Evolutionary conservation across 768 basidiomycete genomes (phyloP), one percentile per base, ranked within the genome.

Genomic region (Boletus patriciae): DNA sequence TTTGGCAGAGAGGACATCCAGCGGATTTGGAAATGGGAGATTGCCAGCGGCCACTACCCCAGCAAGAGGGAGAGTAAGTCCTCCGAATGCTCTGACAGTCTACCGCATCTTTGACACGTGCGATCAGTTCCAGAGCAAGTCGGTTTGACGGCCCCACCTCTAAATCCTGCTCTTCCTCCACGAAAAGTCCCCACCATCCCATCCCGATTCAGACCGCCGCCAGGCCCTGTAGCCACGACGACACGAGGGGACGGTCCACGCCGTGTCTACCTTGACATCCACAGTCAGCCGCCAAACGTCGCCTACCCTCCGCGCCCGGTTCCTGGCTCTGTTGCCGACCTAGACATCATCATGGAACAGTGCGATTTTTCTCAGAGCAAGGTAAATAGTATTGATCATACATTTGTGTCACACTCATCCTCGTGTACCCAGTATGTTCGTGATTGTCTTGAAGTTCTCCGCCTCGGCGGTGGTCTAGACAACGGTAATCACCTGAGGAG

Each of bases 21-120:
- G 66, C 80, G 87, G 54, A 91, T 99, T 72, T 98, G 95, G 95
- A 79, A 86, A 58, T 98, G 94, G 94, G 96, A 99, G 74, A 82
- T 98, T 54, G 77, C 84, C 33, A 91, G 92, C 60, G 97, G 97
- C 1, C 94, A 97, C 74, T 94, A 94, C 77, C 96, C 96, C 10
- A 94, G 91, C 73, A 80, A 83, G 52, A 80, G 83, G 54, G 79
- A 80, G 64, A 82, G 94, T 93, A 73, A 67, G 90, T 80, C 52
- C 33, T 54, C 23, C 11, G 6, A 50, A 10, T 46, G 1, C 19
- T 34, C 6, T 40, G 10, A n/a, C 15, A 36, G 6, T 43, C 23
- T 44, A n/a, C 10, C 41, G 1, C 11, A 7, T 43, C 25, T 45
- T 42, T 57, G 11, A 70, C 44, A 3, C 36, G 10, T 50, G 4